Evolutionary conservation across 2,329 filamentous ascomycete genomes (phyloP).

Genomic region (Phyllosticta capitalensis): DNA sequence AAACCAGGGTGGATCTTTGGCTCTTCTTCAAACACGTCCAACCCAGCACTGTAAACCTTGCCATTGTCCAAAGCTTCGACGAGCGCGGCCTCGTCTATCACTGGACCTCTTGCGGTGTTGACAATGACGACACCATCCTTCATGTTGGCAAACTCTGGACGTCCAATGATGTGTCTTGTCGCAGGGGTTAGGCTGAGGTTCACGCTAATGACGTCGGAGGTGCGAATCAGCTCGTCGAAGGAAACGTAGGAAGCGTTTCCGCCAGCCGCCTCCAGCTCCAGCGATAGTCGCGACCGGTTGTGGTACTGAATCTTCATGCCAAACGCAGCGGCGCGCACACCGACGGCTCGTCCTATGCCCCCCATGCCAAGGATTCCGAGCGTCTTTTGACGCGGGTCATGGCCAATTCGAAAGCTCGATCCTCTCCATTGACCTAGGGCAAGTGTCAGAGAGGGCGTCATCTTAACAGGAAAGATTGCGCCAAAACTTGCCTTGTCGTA

Average conservation of each 20-base stretch:
- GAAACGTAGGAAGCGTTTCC: conserved; percentile 43
- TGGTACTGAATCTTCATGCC: conserved; percentile 52
- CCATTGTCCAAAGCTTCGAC: conserved; percentile 45
- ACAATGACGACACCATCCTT: conserved; percentile 49
- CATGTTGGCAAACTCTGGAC: conserved; percentile 42
- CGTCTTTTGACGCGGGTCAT: conserved; percentile 43
- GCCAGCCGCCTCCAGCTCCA: conserved; percentile 28
- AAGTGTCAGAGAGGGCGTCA: conserved; percentile 9
- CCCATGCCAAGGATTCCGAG: conserved; percentile 53
- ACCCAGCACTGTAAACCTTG: conserved; percentile 44
- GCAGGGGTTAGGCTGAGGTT: conserved; percentile 43
- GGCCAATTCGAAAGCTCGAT: conserved; percentile 35
- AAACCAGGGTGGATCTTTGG: conserved; percentile 44
- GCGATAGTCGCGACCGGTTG: conserved; percentile 37
- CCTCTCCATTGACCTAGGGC: conserved; percentile 26
- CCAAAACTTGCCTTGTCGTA: conserved; percentile 31
- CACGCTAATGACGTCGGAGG: conserved; percentile 46
- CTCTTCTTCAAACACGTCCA: conserved; percentile 52
- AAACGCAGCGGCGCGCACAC: conserved; percentile 41
- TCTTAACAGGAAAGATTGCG: neutral
- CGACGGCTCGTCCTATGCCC: conserved; percentile 46
- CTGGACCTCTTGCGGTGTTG: conserved; percentile 48
- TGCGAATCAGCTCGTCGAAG: conserved; percentile 45
- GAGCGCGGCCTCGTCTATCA: conserved; percentile 48
- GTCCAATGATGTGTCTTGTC: conserved; percentile 45